A percentile compares a stretch with the other conserved stretches of the same genome.
Conservation (phyloP, 2,329 filamentous ascomycete genomes). For the Alternaria incomplexa region DNA sequence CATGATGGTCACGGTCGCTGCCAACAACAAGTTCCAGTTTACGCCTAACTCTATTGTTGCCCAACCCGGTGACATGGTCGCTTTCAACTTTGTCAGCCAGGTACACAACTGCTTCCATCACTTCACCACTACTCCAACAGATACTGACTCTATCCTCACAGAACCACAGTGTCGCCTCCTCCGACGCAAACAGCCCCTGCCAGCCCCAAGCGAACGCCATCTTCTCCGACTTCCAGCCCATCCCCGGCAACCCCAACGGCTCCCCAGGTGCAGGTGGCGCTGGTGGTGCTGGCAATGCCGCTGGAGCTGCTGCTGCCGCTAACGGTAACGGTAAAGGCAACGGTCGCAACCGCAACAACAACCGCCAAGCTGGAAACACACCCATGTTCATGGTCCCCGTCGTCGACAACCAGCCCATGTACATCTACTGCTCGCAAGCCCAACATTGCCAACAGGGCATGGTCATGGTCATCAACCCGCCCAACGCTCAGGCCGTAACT, state of each 20-base stretch:
- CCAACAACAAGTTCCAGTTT: slow-evolving; percentile 40
- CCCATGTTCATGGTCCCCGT: slow-evolving; percentile 38
- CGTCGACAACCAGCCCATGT: slow-evolving; percentile 66
- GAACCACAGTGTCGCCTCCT: slow-evolving; percentile 38
- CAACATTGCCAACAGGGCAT: slow-evolving; percentile 75
- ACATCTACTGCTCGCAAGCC: slow-evolving; percentile 75
- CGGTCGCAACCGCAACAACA: slow-evolving; percentile 27
- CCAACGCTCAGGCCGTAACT: slow-evolving; percentile 29
- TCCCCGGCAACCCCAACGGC: slow-evolving; percentile 14
- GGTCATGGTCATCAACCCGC: slow-evolving; percentile 72
- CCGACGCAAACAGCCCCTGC: slow-evolving; percentile 33
- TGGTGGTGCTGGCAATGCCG: slow-evolving; percentile 11
- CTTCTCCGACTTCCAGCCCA: slow-evolving; percentile 39
- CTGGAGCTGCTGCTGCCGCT: slow-evolving; percentile 15
- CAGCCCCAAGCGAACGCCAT: slow-evolving; percentile 31
- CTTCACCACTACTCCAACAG: neutral
- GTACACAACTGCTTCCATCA: slow-evolving; percentile 3
- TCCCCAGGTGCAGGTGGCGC: slow-evolving; percentile 11
- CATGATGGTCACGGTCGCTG: slow-evolving; percentile 39
- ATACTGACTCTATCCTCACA: slow-evolving; percentile 6
- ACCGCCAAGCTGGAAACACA: slow-evolving; percentile 28
- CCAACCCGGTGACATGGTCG: slow-evolving; percentile 36
- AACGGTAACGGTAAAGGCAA: slow-evolving; percentile 17
- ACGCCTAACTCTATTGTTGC: slow-evolving; percentile 35
- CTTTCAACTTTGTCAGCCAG: slow-evolving; percentile 34